phyloP scores from a whole-genome alignment of 2,329 filamentous ascomycete genomes.

The Fusarium anguioides region DNA sequence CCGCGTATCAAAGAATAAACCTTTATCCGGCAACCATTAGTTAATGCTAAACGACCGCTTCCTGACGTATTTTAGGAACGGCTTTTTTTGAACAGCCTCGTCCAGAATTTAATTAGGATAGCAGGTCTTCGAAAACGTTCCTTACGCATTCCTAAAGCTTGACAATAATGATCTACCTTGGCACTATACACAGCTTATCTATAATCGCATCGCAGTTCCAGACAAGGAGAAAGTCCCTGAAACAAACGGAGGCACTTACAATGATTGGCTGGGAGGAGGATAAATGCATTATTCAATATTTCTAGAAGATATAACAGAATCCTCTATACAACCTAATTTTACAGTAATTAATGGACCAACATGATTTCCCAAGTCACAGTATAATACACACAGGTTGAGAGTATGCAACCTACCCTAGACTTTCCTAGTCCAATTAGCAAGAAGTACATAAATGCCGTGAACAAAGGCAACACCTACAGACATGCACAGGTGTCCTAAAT shows the following conservation, averaged over 20 bases:
- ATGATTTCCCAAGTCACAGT: background rate
- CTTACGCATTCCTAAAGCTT: too few species aligned
- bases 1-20: too few species aligned
- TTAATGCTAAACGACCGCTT: too few species aligned
- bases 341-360: background rate
- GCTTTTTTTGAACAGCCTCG: too few species aligned
- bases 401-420: constrained; percentile 2
- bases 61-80: too few species aligned
- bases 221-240: background rate
- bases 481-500: background rate
- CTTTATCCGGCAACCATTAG: too few species aligned
- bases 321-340: background rate
- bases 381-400: background rate
- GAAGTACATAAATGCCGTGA: background rate
- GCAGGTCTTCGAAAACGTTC: too few species aligned
- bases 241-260: background rate
- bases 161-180: too few species aligned
- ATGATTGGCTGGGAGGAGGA: background rate
- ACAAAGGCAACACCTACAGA: background rate
- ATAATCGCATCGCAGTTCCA: too few species aligned
- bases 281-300: background rate
- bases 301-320: constrained; percentile 1
- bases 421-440: background rate
- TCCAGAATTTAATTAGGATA: too few species aligned
- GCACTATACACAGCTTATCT: too few species aligned